A percentile compares a stretch with the other conserved stretches of the same genome.
phyloP scores from a whole-genome alignment of 305 asterid species.

The Euphrasia arctica region DNA sequence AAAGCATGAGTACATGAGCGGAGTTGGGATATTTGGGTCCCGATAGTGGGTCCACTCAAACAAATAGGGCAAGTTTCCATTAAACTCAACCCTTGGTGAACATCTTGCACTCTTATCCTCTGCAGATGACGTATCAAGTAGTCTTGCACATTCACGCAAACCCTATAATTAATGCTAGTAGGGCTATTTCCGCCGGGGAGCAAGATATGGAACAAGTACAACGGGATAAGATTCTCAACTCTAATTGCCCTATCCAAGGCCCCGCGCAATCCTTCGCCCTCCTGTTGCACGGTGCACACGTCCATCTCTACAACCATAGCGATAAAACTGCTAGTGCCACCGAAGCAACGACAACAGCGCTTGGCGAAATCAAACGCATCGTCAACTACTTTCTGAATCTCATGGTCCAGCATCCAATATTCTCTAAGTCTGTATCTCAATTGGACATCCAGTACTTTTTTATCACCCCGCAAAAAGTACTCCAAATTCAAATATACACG shows the following conservation, averaged over 20 bases:
- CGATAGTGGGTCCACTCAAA: background rate
- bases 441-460: too few species aligned
- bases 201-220: background rate
- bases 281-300: constrained; percentile 9
- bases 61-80: background rate
- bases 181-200: too few species aligned
- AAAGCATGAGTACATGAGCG: background rate
- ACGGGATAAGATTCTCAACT: background rate
- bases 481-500: too few species aligned
- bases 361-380: background rate
- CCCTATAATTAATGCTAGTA: too few species aligned
- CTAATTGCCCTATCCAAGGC: background rate
- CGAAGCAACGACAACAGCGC: background rate
- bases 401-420: background rate
- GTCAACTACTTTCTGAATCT: background rate
- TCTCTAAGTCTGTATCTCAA: background rate
- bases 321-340: too few species aligned
- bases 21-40: background rate
- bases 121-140: background rate
- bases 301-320: background rate
- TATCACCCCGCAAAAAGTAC: too few species aligned
- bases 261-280: background rate
- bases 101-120: constrained; percentile 1
- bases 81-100: background rate
- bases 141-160: background rate